These are phyloP conservation scores for Thalassiosira profunda DNA, from an alignment of 108 stramenopile species.

Conservation along the genomic window DNA sequence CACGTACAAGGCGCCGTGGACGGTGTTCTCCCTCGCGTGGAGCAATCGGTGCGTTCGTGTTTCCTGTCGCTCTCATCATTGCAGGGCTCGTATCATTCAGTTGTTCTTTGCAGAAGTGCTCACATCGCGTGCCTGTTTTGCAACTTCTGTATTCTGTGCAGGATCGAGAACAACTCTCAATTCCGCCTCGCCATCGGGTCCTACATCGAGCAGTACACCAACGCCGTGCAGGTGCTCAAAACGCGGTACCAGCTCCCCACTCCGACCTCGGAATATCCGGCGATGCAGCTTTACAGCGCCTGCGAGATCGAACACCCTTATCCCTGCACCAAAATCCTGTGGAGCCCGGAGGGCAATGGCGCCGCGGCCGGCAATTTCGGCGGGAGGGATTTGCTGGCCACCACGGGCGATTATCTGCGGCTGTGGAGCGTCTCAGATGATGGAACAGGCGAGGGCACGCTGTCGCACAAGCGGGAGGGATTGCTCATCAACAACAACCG, in stretches of 20 bases:
- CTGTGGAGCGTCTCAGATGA: slow-evolving; percentile 87
- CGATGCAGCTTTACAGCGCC: slow-evolving; percentile 61
- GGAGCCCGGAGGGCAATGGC: slow-evolving; percentile 71
- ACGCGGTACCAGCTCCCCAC: slow-evolving; percentile 35
- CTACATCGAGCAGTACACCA: slow-evolving; percentile 98
- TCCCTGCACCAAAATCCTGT: slow-evolving; percentile 94
- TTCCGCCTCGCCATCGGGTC: slow-evolving; percentile 97
- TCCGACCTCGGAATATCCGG: slow-evolving; percentile 23
- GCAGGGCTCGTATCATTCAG: too few species aligned
- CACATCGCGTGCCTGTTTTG: too few species aligned
- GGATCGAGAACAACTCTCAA: slow-evolving; percentile 65
- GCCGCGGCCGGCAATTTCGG: slow-evolving; percentile 36
- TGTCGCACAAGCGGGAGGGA: slow-evolving; percentile 27
- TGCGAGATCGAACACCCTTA: slow-evolving; percentile 95
- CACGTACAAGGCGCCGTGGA: slow-evolving; percentile 98
- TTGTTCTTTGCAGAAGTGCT: too few species aligned
- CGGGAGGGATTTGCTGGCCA: slow-evolving; percentile 92
- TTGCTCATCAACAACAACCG: slow-evolving; percentile 95
- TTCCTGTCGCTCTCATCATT: too few species aligned
- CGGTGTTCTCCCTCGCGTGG: slow-evolving; percentile 95
- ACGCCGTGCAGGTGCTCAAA: slow-evolving; percentile 87
- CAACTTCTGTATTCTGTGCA: slow-evolving; percentile 12
- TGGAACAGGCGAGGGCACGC: background rate
- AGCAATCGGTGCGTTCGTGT: slow-evolving; percentile 75
- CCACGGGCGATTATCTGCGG: slow-evolving; percentile 97